Percentiles rank a stretch among this genome's conserved stretches.
Evolutionary conservation across 805 yeast genomes (phyloP).

Genomic region (Pichia insulana): DNA sequence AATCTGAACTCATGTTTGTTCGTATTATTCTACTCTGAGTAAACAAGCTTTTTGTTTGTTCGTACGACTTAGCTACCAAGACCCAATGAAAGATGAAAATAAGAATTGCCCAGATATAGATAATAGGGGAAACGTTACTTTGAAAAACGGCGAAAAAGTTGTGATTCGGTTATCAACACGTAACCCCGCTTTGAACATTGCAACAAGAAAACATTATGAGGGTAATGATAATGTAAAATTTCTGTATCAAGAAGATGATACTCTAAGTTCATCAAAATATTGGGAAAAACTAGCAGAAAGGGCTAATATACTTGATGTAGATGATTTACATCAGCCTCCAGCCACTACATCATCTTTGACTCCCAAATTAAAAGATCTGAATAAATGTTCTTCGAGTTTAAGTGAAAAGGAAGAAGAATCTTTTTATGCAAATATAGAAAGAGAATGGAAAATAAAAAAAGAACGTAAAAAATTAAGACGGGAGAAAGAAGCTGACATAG

Average conservation of each 20-base stretch:
- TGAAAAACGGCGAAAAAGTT: background rate
- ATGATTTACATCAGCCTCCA: background rate
- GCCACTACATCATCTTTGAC: conserved; percentile 10
- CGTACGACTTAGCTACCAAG: no score
- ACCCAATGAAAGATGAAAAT: no score
- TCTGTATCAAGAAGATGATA: conserved; percentile 10
- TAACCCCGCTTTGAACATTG: conserved; percentile 20
- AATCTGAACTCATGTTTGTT: no score
- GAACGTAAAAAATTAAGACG: conserved; percentile 3
- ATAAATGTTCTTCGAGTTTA: conserved; percentile 23
- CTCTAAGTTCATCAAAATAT: conserved; percentile 17
- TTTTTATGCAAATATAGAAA: conserved; percentile 29
- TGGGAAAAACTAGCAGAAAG: conserved; percentile 23
- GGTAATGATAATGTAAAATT: conserved; percentile 13
- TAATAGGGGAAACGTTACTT: background rate
- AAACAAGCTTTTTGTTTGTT: no score
- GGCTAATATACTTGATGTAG: conserved; percentile 19
- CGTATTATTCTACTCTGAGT: no score
- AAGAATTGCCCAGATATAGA: background rate
- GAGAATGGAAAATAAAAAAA: conserved; percentile 21
- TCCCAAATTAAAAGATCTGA: conserved; percentile 12
- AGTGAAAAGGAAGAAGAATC: conserved; percentile 29
- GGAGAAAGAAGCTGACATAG: conserved; percentile 3
- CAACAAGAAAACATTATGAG: conserved; percentile 17
- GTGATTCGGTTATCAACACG: conserved; percentile 13